These are phyloP conservation scores for Xerocomellus amylosporus DNA, from an alignment of 768 basidiomycete genomes.

Conservation along the genomic window DNA sequence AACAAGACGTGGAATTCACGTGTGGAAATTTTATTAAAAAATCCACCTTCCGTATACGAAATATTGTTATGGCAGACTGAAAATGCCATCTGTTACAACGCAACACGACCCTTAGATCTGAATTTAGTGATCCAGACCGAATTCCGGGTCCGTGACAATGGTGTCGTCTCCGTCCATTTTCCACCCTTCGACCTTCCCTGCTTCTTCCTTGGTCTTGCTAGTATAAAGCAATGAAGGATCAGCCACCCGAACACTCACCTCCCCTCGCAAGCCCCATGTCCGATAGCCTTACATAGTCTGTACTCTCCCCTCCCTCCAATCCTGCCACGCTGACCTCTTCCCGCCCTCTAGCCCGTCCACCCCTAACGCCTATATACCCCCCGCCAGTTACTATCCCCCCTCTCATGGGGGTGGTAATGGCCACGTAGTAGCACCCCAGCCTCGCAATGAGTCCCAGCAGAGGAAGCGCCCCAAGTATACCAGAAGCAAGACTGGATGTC, in stretches of 20 bases:
- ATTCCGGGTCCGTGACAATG: constrained; percentile 42
- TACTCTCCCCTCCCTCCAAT: constrained; percentile 17
- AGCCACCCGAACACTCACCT: constrained; percentile 36
- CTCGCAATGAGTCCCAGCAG: constrained; percentile 50
- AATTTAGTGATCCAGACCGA: constrained; percentile 56
- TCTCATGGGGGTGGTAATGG: constrained; percentile 34
- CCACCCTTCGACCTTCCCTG: constrained; percentile 35
- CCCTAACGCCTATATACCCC: constrained; percentile 41
- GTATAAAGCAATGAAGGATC: constrained; percentile 54
- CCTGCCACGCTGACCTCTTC: constrained; percentile 18
- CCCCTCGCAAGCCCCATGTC: constrained; percentile 46
- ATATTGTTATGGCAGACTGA: constrained; percentile 39
- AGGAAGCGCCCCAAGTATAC: constrained; percentile 91
- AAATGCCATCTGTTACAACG: constrained; percentile 43
- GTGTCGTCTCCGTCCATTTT: constrained; percentile 39
- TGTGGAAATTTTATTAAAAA: constrained; percentile 40
- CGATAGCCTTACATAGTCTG: constrained; percentile 56
- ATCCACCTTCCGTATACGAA: constrained; percentile 43
- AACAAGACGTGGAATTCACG: constrained; percentile 30
- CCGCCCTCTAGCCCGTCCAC: constrained; percentile 33
- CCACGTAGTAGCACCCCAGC: constrained; percentile 48
- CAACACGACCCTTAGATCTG: constrained; percentile 74
- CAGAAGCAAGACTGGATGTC: constrained; percentile 90
- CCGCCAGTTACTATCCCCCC: constrained; percentile 40
- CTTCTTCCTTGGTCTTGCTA: constrained; percentile 25